Evolutionary conservation across 2,329 filamentous ascomycete genomes (phyloP).

Genomic region (Talaromyces verruculosus): DNA sequence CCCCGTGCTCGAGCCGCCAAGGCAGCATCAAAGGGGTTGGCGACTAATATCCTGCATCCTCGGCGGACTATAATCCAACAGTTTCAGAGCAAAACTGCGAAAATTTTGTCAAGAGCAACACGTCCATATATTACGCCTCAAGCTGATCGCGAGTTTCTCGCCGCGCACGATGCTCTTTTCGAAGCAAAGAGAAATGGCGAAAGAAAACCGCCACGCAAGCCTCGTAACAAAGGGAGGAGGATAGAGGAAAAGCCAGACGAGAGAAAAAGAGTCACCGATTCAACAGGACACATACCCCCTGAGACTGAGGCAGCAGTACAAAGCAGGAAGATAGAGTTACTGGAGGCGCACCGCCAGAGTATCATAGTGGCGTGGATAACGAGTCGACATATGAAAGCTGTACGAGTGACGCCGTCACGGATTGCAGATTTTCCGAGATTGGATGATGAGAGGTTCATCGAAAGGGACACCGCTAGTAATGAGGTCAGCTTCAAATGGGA

Average conservation of each 20-base stretch:
- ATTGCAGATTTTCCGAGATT: slow-evolving; percentile 27
- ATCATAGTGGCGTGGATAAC: slow-evolving; percentile 42
- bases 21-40: slow-evolving; percentile 22
- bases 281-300: neutral
- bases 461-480: slow-evolving; percentile 27
- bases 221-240: neutral
- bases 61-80: slow-evolving; percentile 32
- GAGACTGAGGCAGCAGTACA: slow-evolving; percentile 1
- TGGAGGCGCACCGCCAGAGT: slow-evolving; percentile 38
- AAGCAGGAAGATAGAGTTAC: slow-evolving; percentile 27
- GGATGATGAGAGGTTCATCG: slow-evolving; percentile 29
- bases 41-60: slow-evolving; percentile 33
- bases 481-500: slow-evolving; percentile 33
- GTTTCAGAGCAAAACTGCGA: slow-evolving; percentile 32
- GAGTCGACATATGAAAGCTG: slow-evolving; percentile 40
- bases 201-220: slow-evolving; percentile 22
- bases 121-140: slow-evolving; percentile 36
- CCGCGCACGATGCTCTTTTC: slow-evolving; percentile 29
- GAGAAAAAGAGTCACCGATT: neutral
- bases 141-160: slow-evolving; percentile 30
- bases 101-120: slow-evolving; percentile 35
- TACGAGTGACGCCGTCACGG: slow-evolving; percentile 35
- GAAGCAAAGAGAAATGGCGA: slow-evolving; percentile 12
- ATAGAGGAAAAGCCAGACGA: neutral
- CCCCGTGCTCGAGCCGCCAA: neutral